Evolutionary conservation across 2,329 filamentous ascomycete genomes (phyloP).

Genomic region (Aureobasidium subglaciale): DNA sequence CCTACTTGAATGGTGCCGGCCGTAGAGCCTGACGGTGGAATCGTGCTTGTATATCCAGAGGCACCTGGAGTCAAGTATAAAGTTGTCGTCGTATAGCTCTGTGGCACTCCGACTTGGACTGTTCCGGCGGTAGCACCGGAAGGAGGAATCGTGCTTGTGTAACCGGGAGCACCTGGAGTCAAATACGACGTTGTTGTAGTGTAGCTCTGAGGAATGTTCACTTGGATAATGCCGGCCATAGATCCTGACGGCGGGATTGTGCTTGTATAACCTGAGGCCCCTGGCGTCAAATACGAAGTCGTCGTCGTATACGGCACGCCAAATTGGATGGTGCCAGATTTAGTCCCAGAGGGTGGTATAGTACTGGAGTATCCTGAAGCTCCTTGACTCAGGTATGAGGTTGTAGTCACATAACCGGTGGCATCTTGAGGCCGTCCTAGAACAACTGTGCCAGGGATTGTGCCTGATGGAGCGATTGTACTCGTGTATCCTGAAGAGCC

Average conservation of each 20-base stretch:
- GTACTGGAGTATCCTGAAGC: background rate
- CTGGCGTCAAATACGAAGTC: background rate
- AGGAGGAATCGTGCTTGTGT: background rate
- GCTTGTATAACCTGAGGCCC: background rate
- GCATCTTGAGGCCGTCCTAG: background rate
- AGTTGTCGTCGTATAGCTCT: background rate
- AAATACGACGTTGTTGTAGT: background rate
- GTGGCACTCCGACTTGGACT: background rate
- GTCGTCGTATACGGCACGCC: background rate
- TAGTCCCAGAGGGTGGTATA: background rate
- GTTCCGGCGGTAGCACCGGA: background rate
- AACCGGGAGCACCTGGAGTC: background rate
- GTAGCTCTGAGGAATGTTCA: background rate
- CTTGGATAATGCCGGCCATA: background rate
- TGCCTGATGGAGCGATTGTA: background rate
- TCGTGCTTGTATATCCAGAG: background rate
- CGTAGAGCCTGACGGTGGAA: background rate
- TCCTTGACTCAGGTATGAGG: background rate
- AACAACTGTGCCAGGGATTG: background rate
- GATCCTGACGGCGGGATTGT: background rate
- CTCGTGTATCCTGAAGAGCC: background rate
- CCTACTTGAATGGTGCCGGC: background rate
- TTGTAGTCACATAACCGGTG: background rate
- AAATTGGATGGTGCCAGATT: no score
- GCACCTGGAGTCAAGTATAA: background rate